Evolutionary conservation across 2,329 filamentous ascomycete genomes (phyloP).

Genomic region (Drechslerella coelobrocha): DNA sequence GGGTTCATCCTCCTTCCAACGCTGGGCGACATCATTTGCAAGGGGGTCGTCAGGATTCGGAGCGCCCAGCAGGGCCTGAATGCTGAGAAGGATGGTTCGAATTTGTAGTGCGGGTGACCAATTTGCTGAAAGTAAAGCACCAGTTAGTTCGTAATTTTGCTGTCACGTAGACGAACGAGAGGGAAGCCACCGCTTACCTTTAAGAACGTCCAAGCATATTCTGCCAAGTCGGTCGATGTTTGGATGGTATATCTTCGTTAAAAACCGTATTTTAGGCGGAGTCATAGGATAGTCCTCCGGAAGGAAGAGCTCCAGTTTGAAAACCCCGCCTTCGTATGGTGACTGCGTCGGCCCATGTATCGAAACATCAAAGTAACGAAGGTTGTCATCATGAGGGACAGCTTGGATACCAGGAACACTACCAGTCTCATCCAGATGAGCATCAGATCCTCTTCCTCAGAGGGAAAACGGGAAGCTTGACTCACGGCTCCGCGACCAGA

Average conservation of each 20-base stretch:
- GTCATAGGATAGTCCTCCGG: slow-evolving; percentile 99
- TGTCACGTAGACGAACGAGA: not conserved
- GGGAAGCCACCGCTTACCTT: slow-evolving; percentile 69
- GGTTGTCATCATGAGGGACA: slow-evolving; percentile 93
- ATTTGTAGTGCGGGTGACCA: slow-evolving; percentile 99
- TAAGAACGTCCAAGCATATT: slow-evolving; percentile 95
- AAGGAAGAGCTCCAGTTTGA: slow-evolving; percentile 95
- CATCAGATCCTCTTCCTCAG: slow-evolving; percentile 33
- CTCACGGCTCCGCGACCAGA: slow-evolving; percentile 93
- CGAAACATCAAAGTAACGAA: slow-evolving; percentile 96
- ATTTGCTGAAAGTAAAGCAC: slow-evolving; percentile 71
- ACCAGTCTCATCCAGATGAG: slow-evolving; percentile 36
- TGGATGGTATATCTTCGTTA: slow-evolving; percentile 99
- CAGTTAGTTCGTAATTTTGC: slow-evolving; percentile 42
- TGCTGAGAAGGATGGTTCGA: slow-evolving; percentile 96
- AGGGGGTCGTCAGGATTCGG: slow-evolving; percentile 99
- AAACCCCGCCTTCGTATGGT: slow-evolving; percentile 71
- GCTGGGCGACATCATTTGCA: slow-evolving; percentile 94
- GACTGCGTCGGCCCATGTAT: slow-evolving; percentile 77
- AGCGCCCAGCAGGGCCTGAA: slow-evolving; percentile 92
- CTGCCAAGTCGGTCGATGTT: slow-evolving; percentile 98
- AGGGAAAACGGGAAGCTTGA: slow-evolving; percentile 35
- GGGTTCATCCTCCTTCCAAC: slow-evolving; percentile 95
- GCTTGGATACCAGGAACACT: slow-evolving; percentile 97
- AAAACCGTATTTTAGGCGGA: slow-evolving; percentile 95